These are phyloP conservation scores for Begonia loranthoides DNA, from an alignment of 306 rosid genomes.

Conservation along the genomic window DNA sequence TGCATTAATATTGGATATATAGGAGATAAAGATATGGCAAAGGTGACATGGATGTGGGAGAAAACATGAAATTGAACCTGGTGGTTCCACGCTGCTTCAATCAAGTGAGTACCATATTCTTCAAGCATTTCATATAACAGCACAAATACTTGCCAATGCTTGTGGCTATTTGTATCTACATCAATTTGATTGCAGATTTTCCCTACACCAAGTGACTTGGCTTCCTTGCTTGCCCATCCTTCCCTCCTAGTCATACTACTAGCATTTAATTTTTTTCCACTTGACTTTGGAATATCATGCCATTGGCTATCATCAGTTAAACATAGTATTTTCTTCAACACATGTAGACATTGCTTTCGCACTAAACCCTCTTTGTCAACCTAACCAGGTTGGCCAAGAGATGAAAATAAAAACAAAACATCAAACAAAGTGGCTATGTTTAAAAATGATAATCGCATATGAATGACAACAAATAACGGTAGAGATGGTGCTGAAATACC, in stretches of 20 bases:
- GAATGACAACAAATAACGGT: constrained; percentile 11
- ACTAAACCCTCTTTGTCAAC: constrained; percentile 75
- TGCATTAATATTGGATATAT: no score
- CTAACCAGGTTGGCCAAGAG: constrained; percentile 22
- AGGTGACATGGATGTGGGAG: background rate
- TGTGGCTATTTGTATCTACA: constrained; percentile 31
- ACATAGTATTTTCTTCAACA: constrained; percentile 43
- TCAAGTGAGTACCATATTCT: constrained; percentile 93
- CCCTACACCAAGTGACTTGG: constrained; percentile 79
- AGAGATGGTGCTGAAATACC: constrained; percentile 38
- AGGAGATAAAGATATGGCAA: no score
- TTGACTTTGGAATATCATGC: constrained; percentile 17
- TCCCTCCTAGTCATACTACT: constrained; percentile 63
- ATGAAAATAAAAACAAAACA: background rate
- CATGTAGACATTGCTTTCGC: constrained; percentile 77
- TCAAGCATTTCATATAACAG: constrained; percentile 95
- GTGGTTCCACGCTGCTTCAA: constrained; percentile 97
- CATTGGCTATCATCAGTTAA: constrained; percentile 23
- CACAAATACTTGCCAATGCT: constrained; percentile 75
- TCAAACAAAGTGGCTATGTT: constrained; percentile 2
- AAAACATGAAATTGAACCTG: constrained; percentile 38
- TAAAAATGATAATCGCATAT: constrained; percentile 11
- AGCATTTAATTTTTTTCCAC: constrained; percentile 21
- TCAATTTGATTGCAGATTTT: constrained; percentile 31
- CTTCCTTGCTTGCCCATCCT: constrained; percentile 75